These are phyloP conservation scores for Ottelia alismoides DNA, from an alignment of 106 monocot genomes.

Conservation along the genomic window DNA sequence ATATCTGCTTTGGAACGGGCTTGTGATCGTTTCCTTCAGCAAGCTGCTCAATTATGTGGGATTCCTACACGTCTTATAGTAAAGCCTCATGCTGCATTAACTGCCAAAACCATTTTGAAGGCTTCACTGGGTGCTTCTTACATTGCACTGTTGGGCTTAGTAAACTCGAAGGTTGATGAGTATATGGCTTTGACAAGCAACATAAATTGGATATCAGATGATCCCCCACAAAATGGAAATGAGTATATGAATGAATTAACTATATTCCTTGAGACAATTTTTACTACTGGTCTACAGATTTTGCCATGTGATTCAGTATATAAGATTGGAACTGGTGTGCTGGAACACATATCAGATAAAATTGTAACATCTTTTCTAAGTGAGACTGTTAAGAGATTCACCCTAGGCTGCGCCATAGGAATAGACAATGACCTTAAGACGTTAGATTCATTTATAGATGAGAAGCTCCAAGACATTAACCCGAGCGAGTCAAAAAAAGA, in stretches of 20 bases:
- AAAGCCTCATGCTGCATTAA: conserved; percentile 34
- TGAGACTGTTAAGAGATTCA: conserved; percentile 58
- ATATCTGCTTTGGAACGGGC: conserved; percentile 34
- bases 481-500: conserved; percentile 33
- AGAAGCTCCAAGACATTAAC: conserved; percentile 19
- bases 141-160: conserved; percentile 20
- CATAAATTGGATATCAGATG: conserved; percentile 54
- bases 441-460: conserved; percentile 54
- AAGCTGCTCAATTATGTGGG: conserved; percentile 43
- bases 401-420: conserved; percentile 32
- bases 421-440: conserved; percentile 56
- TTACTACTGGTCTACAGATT: conserved; percentile 38
- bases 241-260: conserved; percentile 51
- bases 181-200: conserved; percentile 30
- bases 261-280: conserved; percentile 29
- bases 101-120: conserved; percentile 40
- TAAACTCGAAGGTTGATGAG: conserved; percentile 46
- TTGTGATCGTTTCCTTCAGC: conserved; percentile 38
- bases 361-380: conserved; percentile 42
- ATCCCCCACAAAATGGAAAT: conserved; percentile 41
- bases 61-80: conserved; percentile 38
- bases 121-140: conserved; percentile 55
- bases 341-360: conserved; percentile 48
- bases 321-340: conserved; percentile 32
- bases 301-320: conserved; percentile 36